phyloP scores from a whole-genome alignment of 177 flowering plant genomes.

The Vitis hybrid region DNA sequence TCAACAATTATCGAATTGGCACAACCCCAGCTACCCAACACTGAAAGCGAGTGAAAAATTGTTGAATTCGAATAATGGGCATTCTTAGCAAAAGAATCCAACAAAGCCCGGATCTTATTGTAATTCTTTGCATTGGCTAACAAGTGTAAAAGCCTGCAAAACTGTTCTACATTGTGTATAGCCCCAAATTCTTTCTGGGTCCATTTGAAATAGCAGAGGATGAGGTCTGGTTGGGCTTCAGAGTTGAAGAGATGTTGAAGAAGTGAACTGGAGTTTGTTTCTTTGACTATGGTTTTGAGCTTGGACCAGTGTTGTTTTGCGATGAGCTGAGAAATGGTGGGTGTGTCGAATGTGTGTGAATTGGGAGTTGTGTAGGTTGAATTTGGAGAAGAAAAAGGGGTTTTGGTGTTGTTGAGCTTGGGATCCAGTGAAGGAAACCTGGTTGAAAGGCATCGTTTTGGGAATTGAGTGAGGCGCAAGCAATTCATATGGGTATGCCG shows the following conservation, averaged over 20 bases:
- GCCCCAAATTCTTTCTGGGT: constrained; percentile 31
- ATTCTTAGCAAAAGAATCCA: constrained; percentile 38
- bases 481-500: too few relatives aligned
- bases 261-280: constrained; percentile 21
- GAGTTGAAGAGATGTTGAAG: constrained; percentile 35
- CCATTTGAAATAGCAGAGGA: constrained; percentile 48
- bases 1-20: constrained; percentile 42
- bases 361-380: neutral
- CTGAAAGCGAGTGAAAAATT: constrained; percentile 44
- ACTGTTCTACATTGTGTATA: constrained; percentile 31
- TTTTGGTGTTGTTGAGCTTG: neutral
- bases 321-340: constrained; percentile 30
- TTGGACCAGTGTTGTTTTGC: constrained; percentile 47
- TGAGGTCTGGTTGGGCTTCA: constrained; percentile 24
- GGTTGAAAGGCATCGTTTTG: too few relatives aligned
- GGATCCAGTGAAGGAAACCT: too few relatives aligned
- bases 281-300: constrained; percentile 33
- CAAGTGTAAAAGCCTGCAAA: constrained; percentile 31
- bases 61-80: constrained; percentile 28
- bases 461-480: too few relatives aligned
- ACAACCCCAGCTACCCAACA: constrained; percentile 24
- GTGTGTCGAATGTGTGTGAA: constrained; percentile 3
- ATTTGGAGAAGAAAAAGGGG: constrained; percentile 12
- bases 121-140: constrained; percentile 36
- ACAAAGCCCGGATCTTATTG: constrained; percentile 37